A percentile compares a stretch with the other conserved stretches of the same genome.
Conservation (phyloP, 345 rosid genomes). For the Syzygium aromaticum region DNA sequence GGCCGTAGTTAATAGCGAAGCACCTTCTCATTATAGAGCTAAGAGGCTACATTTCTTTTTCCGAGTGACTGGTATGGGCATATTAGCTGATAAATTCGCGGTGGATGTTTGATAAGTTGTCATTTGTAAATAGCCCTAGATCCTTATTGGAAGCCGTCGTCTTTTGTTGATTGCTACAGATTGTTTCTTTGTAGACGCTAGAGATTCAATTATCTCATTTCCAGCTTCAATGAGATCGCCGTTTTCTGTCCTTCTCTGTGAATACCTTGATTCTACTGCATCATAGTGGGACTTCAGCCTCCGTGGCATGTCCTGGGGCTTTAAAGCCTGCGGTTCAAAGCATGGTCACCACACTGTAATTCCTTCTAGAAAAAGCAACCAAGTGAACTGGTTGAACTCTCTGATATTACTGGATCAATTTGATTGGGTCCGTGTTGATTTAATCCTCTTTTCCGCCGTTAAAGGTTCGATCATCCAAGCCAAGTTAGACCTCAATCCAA, state of each 20-base stretch:
- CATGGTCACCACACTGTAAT: not conserved
- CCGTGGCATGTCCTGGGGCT: not conserved
- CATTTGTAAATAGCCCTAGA: no score
- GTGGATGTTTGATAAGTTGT: not conserved
- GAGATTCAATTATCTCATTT: not conserved
- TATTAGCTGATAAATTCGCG: not conserved
- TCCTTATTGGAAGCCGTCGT: not conserved
- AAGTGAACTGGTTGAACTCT: not conserved
- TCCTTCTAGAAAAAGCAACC: not conserved
- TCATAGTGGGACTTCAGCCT: not conserved
- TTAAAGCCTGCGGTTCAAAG: not conserved
- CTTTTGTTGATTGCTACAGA: not conserved
- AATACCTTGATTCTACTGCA: not conserved
- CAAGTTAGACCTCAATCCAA: not conserved
- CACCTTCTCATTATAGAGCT: not conserved
- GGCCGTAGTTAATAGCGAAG: not conserved
- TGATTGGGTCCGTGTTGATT: not conserved
- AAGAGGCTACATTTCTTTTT: not conserved
- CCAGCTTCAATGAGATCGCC: not conserved
- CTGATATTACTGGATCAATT: not conserved
- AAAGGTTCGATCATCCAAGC: not conserved
- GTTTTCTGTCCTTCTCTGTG: not conserved
- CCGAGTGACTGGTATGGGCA: not conserved
- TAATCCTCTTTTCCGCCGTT: not conserved
- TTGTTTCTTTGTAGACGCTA: not conserved